Percentiles rank a stretch among this genome's conserved stretches.
Evolutionary conservation across 306 rosid genomes (phyloP).

Genomic region (Albizia julibrissin): DNA sequence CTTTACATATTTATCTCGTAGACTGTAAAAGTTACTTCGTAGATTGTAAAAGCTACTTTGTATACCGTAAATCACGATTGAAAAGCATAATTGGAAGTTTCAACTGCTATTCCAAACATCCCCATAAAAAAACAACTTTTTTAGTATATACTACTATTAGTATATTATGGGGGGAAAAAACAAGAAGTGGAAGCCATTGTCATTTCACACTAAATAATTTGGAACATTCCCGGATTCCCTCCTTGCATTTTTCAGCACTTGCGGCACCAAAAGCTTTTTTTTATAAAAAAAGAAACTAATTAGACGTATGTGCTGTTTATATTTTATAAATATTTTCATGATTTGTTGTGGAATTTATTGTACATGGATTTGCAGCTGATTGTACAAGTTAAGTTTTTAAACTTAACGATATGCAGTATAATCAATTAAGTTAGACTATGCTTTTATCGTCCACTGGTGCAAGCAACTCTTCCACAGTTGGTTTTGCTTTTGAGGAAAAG

Average conservation of each 20-base stretch:
- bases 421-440: background rate
- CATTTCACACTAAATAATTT: background rate
- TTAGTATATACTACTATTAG: too few species aligned
- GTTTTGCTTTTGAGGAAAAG: background rate
- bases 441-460: background rate
- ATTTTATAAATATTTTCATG: background rate
- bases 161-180: too few species aligned
- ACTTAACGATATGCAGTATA: too few species aligned
- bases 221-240: background rate
- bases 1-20: too few species aligned
- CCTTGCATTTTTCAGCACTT: background rate
- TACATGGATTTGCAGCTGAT: background rate
- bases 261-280: background rate
- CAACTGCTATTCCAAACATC: too few species aligned
- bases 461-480: background rate
- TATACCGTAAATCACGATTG: too few species aligned
- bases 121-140: too few species aligned
- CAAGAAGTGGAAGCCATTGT: background rate
- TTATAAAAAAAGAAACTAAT: background rate
- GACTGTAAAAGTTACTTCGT: too few species aligned
- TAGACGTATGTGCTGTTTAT: background rate
- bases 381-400: too few species aligned
- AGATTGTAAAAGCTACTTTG: too few species aligned
- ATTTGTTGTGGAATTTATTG: background rate
- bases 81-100: too few species aligned